phyloP scores from a whole-genome alignment of 371 early-diverging fungal species.

The Saksenaea vasiformis region DNA sequence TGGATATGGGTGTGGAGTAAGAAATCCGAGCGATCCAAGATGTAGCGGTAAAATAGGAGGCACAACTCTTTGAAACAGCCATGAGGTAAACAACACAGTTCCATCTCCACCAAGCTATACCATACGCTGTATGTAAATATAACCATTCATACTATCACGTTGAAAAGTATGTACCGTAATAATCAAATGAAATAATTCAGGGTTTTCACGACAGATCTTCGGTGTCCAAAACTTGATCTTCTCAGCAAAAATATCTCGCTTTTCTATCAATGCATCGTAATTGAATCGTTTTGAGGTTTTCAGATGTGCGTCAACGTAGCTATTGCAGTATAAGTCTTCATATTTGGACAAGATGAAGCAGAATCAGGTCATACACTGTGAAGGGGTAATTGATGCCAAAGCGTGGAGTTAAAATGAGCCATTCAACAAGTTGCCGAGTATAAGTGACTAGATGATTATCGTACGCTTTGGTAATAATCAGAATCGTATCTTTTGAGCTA shows the following conservation, averaged over 20 bases:
- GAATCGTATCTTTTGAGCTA: slow-evolving; percentile 52
- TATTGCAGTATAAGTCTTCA: slow-evolving; percentile 8
- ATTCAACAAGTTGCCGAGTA: slow-evolving; percentile 77
- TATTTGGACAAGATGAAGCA: not conserved
- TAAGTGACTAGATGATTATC: slow-evolving; percentile 70
- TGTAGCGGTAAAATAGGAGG: slow-evolving; percentile 92
- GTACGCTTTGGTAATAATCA: slow-evolving; percentile 87
- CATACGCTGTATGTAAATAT: not conserved
- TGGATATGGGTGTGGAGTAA: slow-evolving; percentile 74
- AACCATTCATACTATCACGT: not conserved
- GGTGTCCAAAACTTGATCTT: slow-evolving; percentile 78
- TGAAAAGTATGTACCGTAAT: slow-evolving; percentile 56
- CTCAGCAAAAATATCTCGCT: slow-evolving; percentile 41
- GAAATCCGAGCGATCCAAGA: slow-evolving; percentile 86
- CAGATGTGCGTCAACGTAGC: slow-evolving; percentile 68
- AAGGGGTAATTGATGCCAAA: slow-evolving; percentile 56
- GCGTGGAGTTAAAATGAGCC: slow-evolving; percentile 67
- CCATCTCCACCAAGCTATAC: slow-evolving; percentile 86
- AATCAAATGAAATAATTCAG: slow-evolving; percentile 73
- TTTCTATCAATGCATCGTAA: slow-evolving; percentile 45
- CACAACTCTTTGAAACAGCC: slow-evolving; percentile 85
- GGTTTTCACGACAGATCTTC: slow-evolving; percentile 63
- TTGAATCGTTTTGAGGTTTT: slow-evolving; percentile 56
- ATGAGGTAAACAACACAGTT: slow-evolving; percentile 83
- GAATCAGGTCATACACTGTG: slow-evolving; percentile 53